Evolutionary conservation across 2,329 filamentous ascomycete genomes (phyloP).

Genomic region (Botryotinia narcissicola): DNA sequence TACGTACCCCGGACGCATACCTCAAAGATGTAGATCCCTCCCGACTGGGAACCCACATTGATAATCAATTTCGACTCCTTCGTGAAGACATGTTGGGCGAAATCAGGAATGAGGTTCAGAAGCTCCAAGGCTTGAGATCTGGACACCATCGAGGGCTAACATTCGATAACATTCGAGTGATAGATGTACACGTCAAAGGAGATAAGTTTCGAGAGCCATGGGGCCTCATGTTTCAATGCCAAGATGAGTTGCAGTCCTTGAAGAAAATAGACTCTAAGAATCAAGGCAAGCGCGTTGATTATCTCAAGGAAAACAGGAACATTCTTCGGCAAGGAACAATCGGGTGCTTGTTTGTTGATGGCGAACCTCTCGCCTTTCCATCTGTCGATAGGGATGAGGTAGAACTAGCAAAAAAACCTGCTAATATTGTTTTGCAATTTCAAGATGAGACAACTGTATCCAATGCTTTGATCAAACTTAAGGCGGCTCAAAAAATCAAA

Average conservation of each 20-base stretch:
- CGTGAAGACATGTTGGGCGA: slow-evolving; percentile 70
- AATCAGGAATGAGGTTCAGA: slow-evolving; percentile 59
- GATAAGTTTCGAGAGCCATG: slow-evolving; percentile 36
- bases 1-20: slow-evolving; percentile 49
- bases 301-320: slow-evolving; percentile 46
- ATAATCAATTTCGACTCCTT: slow-evolving; percentile 70
- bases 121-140: slow-evolving; percentile 49
- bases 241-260: slow-evolving; percentile 47
- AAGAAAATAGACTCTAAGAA: slow-evolving; percentile 31
- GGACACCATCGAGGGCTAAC: slow-evolving; percentile 42
- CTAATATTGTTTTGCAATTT: slow-evolving; percentile 53
- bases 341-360: slow-evolving; percentile 55
- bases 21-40: slow-evolving; percentile 43
- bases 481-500: slow-evolving; percentile 38
- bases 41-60: slow-evolving; percentile 54
- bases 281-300: slow-evolving; percentile 41
- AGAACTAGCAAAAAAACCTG: slow-evolving; percentile 44
- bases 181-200: slow-evolving; percentile 25
- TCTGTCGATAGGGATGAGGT: slow-evolving; percentile 52
- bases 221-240: slow-evolving; percentile 44
- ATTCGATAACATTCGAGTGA: slow-evolving; percentile 34
- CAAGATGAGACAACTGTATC: slow-evolving; percentile 46
- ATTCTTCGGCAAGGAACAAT: slow-evolving; percentile 60
- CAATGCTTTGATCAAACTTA: slow-evolving; percentile 48
- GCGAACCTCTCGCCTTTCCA: slow-evolving; percentile 58